Evolutionary conservation across 306 rosid genomes (phyloP).

Genomic region (Glycine latifolia): DNA sequence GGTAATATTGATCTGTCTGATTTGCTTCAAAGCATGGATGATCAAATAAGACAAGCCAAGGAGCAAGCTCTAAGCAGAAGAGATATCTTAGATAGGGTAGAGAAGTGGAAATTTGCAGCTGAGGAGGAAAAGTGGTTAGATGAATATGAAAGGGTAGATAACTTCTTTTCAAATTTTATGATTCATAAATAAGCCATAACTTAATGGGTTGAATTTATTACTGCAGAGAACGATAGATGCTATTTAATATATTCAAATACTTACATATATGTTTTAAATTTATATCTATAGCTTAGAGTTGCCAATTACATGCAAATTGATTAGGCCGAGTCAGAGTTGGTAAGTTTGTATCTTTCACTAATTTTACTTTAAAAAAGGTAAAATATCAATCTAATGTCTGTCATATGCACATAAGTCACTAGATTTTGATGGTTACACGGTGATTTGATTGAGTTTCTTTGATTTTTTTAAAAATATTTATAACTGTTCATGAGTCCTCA

Average conservation of each 20-base stretch:
- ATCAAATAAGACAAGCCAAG: slow-evolving; percentile 77
- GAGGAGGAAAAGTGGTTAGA: slow-evolving; percentile 98
- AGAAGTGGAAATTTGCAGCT: slow-evolving; percentile 82
- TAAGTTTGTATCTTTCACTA: not conserved
- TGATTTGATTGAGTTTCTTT: not conserved
- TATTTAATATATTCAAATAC: slow-evolving; percentile 1
- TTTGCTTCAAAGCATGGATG: slow-evolving; percentile 88
- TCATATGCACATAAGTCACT: not conserved
- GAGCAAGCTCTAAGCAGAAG: slow-evolving; percentile 88
- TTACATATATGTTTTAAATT: not conserved
- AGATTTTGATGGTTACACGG: slow-evolving; percentile 2
- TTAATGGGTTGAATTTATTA: slow-evolving; percentile 24
- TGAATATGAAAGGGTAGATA: slow-evolving; percentile 88
- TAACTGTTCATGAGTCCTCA: not conserved
- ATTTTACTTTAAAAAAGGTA: not conserved
- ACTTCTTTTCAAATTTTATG: not conserved
- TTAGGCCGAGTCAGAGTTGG: not conserved
- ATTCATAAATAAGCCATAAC: slow-evolving; percentile 2
- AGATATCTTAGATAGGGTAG: slow-evolving; percentile 90
- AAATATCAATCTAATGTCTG: not conserved
- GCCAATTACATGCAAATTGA: slow-evolving; percentile 4
- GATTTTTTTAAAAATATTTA: not conserved
- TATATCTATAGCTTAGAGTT: not conserved
- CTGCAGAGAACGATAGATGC: slow-evolving; percentile 1
- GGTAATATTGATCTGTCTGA: slow-evolving; percentile 69